Evolutionary conservation across 805 yeast species (phyloP).

Genomic region (Candida cerambycidarum): DNA sequence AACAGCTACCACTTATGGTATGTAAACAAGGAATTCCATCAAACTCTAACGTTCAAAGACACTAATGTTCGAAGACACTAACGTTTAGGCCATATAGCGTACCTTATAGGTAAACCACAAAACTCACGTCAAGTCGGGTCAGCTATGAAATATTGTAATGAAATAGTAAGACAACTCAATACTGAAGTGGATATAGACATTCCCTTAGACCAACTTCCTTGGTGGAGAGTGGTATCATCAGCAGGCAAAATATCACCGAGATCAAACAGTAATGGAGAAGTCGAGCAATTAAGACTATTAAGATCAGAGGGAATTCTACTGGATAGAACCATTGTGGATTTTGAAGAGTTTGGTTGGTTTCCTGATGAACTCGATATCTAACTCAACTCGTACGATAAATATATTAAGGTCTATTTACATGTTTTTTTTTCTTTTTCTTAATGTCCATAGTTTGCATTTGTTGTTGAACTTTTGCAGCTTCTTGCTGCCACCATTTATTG

Average conservation of each 20-base stretch:
- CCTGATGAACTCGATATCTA: conserved; percentile 46
- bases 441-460: conserved; percentile 20
- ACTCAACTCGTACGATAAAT: neutral
- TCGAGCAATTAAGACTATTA: conserved; percentile 46
- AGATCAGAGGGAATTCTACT: conserved; percentile 47
- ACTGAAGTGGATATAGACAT: conserved; percentile 15
- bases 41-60: no score
- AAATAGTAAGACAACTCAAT: conserved; percentile 24
- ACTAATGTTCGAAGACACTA: no score
- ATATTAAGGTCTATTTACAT: conserved; percentile 1
- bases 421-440: conserved; percentile 8
- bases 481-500: conserved; percentile 86
- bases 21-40: no score
- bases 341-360: conserved; percentile 66
- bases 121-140: conserved; percentile 76
- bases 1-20: conserved; percentile 66
- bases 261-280: conserved; percentile 40
- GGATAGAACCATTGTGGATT: conserved; percentile 37
- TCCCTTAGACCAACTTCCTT: conserved; percentile 46
- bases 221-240: conserved; percentile 80
- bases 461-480: conserved; percentile 62
- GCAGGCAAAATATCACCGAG: conserved; percentile 62
- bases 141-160: conserved; percentile 51
- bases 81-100: conserved; percentile 62
- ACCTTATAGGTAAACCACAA: conserved; percentile 57